These are phyloP conservation scores for Cairneyella variabilis DNA, from an alignment of 495 filamentous ascomycete species.

Conservation along the genomic window DNA sequence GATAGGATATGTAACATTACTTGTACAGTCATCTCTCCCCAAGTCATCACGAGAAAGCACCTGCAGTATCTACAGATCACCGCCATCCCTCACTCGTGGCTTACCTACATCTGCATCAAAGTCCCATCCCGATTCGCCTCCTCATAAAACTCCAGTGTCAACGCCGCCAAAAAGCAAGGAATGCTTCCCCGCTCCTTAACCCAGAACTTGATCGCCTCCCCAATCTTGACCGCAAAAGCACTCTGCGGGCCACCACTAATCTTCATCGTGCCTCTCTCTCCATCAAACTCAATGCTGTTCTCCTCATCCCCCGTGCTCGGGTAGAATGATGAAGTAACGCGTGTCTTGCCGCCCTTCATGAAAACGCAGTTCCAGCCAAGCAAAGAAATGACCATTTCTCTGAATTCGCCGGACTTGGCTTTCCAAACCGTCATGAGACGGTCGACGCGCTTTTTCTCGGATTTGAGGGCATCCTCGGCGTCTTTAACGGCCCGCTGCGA, in stretches of 20 bases:
- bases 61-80: too few species aligned
- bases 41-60: too few species aligned
- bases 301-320: conserved; percentile 69
- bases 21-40: neutral
- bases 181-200: conserved; percentile 87
- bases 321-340: conserved; percentile 76
- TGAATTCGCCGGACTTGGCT: conserved; percentile 85
- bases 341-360: conserved; percentile 86
- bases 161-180: conserved; percentile 84
- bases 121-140: conserved; percentile 41
- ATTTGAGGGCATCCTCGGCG: conserved; percentile 66
- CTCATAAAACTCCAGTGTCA: conserved; percentile 90
- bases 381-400: conserved; percentile 82
- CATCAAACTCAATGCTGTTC: conserved; percentile 95
- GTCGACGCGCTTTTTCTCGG: conserved; percentile 77
- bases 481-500: conserved; percentile 67
- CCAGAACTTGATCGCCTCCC: conserved; percentile 85
- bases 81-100: too few species aligned
- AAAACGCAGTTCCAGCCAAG: conserved; percentile 93
- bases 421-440: conserved; percentile 88
- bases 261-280: conserved; percentile 93
- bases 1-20: too few species aligned
- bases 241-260: conserved; percentile 85
- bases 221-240: conserved; percentile 79
- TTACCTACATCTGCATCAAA: neutral